These are phyloP conservation scores for Tulasnella sp. DNA, from an alignment of 768 basidiomycete species.

Conservation along the genomic window DNA sequence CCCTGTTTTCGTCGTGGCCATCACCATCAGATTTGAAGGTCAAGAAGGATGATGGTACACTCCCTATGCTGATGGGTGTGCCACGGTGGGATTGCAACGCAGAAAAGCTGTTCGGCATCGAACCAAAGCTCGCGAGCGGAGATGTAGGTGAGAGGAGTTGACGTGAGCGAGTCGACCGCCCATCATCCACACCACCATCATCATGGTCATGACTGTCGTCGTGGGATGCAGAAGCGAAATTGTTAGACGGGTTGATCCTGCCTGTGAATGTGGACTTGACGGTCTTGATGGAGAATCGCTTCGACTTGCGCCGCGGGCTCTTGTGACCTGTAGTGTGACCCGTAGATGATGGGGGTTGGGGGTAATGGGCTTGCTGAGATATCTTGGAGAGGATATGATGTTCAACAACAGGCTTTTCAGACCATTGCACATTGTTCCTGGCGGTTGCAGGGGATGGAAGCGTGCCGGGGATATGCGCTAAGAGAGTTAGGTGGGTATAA, in stretches of 20 bases:
- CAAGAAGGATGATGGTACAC: background rate
- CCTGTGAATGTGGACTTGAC: constrained; percentile 14
- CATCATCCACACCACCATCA: background rate
- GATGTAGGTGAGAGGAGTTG: background rate
- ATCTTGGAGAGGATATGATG: background rate
- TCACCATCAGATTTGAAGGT: constrained; percentile 1
- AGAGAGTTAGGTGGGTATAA: background rate
- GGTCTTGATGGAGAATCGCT: background rate
- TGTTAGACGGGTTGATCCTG: constrained; percentile 14
- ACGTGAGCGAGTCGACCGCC: constrained; percentile 2
- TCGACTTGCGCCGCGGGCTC: background rate
- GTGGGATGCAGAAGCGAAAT: constrained; percentile 8
- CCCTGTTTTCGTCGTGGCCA: background rate
- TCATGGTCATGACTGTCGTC: constrained; percentile 7
- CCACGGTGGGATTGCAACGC: background rate
- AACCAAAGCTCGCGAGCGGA: background rate
- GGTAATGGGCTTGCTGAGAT: background rate
- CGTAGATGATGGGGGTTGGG: background rate
- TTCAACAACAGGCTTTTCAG: background rate
- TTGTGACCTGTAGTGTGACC: background rate
- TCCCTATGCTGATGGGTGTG: background rate
- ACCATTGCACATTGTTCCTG: background rate
- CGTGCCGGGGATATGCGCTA: background rate
- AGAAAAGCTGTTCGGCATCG: background rate
- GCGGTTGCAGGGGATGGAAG: constrained; percentile 1